Conservation (phyloP, 305 asterid genomes). For the Rubia balearica region DNA sequence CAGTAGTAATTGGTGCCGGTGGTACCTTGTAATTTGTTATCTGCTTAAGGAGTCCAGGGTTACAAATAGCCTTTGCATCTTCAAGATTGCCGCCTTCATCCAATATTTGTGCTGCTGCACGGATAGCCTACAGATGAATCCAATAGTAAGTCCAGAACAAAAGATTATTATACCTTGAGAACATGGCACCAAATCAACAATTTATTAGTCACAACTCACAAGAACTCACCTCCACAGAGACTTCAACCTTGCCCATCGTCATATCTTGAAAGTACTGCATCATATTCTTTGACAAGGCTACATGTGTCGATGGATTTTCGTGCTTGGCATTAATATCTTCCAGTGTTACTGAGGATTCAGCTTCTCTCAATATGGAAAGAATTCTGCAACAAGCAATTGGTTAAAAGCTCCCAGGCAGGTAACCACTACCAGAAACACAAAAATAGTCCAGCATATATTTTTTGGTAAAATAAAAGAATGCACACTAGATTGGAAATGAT, state of each 20-base stretch:
- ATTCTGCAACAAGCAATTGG: slow-evolving; percentile 35
- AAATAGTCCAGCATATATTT: neutral
- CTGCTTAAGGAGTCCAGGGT: slow-evolving; percentile 58
- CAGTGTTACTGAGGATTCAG: slow-evolving; percentile 49
- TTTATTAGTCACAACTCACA: slow-evolving; percentile 4
- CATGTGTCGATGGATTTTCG: slow-evolving; percentile 46
- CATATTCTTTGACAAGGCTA: slow-evolving; percentile 28
- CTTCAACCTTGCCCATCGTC: slow-evolving; percentile 76
- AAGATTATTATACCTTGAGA: slow-evolving; percentile 1
- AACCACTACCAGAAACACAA: neutral
- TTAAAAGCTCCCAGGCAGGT: neutral
- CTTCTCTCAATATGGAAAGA: slow-evolving; percentile 42
- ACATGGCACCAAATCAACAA: neutral
- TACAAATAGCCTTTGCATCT: slow-evolving; percentile 84
- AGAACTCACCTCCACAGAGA: slow-evolving; percentile 53
- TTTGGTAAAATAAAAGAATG: neutral
- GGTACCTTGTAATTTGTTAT: slow-evolving; percentile 63
- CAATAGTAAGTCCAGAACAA: slow-evolving; percentile 9
- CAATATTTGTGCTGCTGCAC: slow-evolving; percentile 57
- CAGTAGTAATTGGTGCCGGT: neutral
- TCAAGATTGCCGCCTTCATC: slow-evolving; percentile 59
- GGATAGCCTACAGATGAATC: slow-evolving; percentile 43
- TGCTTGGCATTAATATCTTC: slow-evolving; percentile 32
- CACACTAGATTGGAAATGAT: neutral
- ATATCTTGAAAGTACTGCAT: slow-evolving; percentile 37